phyloP scores from a whole-genome alignment of 2,329 filamentous ascomycete species.

The Scytalidium lignicola region DNA sequence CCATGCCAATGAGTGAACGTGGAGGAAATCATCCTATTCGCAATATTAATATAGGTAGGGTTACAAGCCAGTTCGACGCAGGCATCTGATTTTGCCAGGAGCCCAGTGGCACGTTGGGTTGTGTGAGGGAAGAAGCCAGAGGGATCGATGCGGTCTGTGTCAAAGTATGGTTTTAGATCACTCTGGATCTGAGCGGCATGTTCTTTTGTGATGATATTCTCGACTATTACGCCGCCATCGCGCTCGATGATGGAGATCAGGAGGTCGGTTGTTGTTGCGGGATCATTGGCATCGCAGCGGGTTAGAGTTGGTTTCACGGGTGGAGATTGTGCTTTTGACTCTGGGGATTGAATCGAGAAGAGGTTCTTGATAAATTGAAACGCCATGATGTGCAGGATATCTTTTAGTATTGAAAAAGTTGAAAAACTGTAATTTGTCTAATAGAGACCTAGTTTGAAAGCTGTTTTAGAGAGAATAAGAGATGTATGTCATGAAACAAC shows the following conservation, averaged over 20 bases:
- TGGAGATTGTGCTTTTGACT: too few relatives aligned
- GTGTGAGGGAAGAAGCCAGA: conserved; percentile 34
- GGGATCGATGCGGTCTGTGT: conserved; percentile 28
- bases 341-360: too few relatives aligned
- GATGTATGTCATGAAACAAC: too few relatives aligned
- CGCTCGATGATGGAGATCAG: conserved; percentile 9
- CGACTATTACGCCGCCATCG: conserved; percentile 32
- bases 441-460: too few relatives aligned
- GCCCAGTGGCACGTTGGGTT: conserved; percentile 32
- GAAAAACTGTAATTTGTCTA: too few relatives aligned
- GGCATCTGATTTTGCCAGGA: conserved; percentile 31
- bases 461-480: too few relatives aligned
- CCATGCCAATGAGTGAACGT: conserved; percentile 32
- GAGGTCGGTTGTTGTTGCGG: neutral
- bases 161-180: conserved; percentile 32
- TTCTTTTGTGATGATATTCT: conserved; percentile 28
- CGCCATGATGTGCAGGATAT: too few relatives aligned
- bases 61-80: conserved; percentile 33
- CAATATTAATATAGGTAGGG: conserved; percentile 28
- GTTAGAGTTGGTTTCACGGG: neutral
- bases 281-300: neutral
- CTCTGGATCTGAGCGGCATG: conserved; percentile 28
- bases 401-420: too few relatives aligned
- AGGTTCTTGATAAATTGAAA: too few relatives aligned
- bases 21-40: conserved; percentile 30